Conservation (phyloP, 2,329 filamentous ascomycete genomes). For the Penicillium sp. region DNA sequence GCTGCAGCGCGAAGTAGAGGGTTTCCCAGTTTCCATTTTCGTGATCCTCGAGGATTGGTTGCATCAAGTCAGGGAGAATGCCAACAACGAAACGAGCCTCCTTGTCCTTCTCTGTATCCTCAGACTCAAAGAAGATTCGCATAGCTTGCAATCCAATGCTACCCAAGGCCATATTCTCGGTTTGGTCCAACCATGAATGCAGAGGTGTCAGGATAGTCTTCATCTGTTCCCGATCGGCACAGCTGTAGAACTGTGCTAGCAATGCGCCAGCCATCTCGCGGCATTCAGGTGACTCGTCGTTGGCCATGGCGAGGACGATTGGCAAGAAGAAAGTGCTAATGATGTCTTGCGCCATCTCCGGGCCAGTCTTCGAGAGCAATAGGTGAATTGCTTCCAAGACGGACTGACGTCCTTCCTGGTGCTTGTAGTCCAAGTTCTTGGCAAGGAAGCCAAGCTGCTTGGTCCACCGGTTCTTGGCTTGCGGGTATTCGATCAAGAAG, state of each 20-base stretch:
- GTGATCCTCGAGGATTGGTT: slow-evolving; percentile 49
- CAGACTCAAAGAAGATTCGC: slow-evolving; percentile 75
- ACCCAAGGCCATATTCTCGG: slow-evolving; percentile 68
- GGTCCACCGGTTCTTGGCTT: slow-evolving; percentile 82
- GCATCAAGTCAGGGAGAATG: slow-evolving; percentile 57
- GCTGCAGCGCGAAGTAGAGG: slow-evolving; percentile 70
- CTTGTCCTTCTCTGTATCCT: slow-evolving; percentile 63
- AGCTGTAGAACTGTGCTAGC: slow-evolving; percentile 76
- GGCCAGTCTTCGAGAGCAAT: slow-evolving; percentile 79
- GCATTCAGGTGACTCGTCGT: slow-evolving; percentile 86
- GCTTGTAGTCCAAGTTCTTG: slow-evolving; percentile 86
- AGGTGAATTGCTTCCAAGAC: slow-evolving; percentile 90
- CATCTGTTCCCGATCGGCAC: slow-evolving; percentile 70
- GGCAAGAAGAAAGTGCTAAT: slow-evolving; percentile 81
- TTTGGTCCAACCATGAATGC: slow-evolving; percentile 73
- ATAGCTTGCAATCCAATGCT: slow-evolving; percentile 78
- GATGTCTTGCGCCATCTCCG: slow-evolving; percentile 80
- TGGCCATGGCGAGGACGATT: slow-evolving; percentile 78
- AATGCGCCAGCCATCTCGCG: slow-evolving; percentile 77
- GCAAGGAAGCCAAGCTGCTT: slow-evolving; percentile 89
- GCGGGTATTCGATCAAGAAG: slow-evolving; percentile 91
- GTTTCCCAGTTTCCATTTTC: slow-evolving; percentile 65
- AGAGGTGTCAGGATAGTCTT: slow-evolving; percentile 71
- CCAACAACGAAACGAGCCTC: slow-evolving; percentile 63
- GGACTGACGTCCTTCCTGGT: slow-evolving; percentile 83